These are phyloP conservation scores for Lepidium aucheri DNA, from an alignment of 345 rosid genomes.

Conservation along the genomic window DNA sequence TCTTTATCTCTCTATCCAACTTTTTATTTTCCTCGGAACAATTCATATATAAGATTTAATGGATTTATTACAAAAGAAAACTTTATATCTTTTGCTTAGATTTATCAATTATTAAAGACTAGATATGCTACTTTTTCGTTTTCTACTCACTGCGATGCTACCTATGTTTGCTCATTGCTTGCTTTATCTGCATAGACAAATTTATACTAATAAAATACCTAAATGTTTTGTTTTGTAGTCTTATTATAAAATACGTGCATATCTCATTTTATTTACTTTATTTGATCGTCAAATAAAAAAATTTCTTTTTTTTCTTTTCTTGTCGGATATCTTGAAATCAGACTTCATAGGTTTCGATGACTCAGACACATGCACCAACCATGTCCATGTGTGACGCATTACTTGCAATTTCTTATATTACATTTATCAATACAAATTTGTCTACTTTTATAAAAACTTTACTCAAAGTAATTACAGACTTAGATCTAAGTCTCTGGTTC, in stretches of 20 bases:
- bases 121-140: background rate
- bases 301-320: background rate
- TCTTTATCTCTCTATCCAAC: conserved; percentile 1
- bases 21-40: background rate
- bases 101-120: background rate
- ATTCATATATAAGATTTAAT: background rate
- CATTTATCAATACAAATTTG: too few species aligned
- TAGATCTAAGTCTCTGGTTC: background rate
- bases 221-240: background rate
- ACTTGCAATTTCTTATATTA: background rate
- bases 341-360: background rate
- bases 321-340: background rate
- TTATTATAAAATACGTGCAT: background rate
- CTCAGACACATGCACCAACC: background rate
- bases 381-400: background rate
- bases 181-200: background rate
- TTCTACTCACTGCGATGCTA: background rate
- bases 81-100: background rate
- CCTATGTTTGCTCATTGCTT: background rate
- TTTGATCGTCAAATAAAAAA: too few species aligned
- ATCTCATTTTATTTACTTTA: background rate
- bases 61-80: background rate
- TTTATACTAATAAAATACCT: background rate
- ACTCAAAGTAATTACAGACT: background rate
- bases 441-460: too few species aligned